A percentile compares a stretch with the other conserved stretches of the same genome.
phyloP scores from a whole-genome alignment of 345 rosid species.

The Melastoma malabathricum region DNA sequence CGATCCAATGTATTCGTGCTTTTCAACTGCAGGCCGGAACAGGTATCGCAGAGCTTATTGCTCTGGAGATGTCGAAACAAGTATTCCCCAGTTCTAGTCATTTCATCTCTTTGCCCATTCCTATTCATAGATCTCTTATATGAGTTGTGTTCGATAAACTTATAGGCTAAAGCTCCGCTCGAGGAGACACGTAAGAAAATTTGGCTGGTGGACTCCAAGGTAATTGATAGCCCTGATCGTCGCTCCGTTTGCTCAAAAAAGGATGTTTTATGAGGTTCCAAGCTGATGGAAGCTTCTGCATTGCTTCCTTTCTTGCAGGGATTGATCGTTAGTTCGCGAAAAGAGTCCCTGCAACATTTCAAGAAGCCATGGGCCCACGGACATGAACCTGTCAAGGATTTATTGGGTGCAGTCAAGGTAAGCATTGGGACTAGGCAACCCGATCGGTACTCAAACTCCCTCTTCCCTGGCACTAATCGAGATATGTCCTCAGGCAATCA shows the following conservation, averaged over 20 bases:
- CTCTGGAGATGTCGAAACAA: conserved; percentile 69
- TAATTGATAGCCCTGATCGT: conserved; percentile 7
- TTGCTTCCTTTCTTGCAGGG: conserved; percentile 55
- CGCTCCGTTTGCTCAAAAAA: too few relatives aligned
- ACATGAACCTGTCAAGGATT: conserved; percentile 57
- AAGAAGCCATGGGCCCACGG: conserved; percentile 95
- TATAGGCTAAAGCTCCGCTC: conserved; percentile 43
- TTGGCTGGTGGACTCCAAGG: conserved; percentile 98
- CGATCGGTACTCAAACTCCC: too few relatives aligned
- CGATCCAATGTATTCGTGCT: too few relatives aligned
- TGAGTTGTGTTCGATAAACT: conserved; percentile 9
- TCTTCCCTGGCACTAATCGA: too few relatives aligned
- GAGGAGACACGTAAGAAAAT: conserved; percentile 78
- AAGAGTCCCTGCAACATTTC: conserved; percentile 78
- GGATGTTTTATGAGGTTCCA: too few relatives aligned
- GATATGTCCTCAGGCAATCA: conserved; percentile 84
- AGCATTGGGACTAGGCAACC: too few relatives aligned
- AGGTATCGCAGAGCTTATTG: conserved; percentile 92
- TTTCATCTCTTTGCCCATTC: background rate
- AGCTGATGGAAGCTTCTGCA: background rate
- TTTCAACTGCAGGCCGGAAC: conserved; percentile 66
- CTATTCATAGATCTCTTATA: conserved; percentile 4
- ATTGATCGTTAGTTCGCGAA: conserved; percentile 59
- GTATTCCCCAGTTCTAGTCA: conserved; percentile 5
- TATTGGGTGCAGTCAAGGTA: conserved; percentile 70